Evolutionary conservation across 345 rosid genomes (phyloP), one percentile per base, ranked within the genome.

Genomic region (Gossypium bickii): DNA sequence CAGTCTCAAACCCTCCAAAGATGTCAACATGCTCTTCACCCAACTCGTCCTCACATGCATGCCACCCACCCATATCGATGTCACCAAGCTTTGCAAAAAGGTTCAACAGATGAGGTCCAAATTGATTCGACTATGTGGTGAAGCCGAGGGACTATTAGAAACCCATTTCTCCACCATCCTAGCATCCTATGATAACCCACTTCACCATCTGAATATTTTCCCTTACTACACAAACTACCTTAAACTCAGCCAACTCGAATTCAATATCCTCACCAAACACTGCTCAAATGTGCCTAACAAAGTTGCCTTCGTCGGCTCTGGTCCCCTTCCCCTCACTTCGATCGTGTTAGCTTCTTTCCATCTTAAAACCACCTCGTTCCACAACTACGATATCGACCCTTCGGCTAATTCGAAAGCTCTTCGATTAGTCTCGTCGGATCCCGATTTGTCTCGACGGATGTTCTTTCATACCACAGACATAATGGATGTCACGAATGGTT

Each of bases 291-390:
- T 72, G 53, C 97, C 91, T 7, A 78, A 11, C 80, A 84, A 78
- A n/a, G 72, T 94, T 11, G 98, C 98, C 67, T 94, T 94, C 44
- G 64, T 94, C 27, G 97, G 98, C 34, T 94, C 98, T 2, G 97
- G 98, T 25, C 97, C 97, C 15, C 92, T 94, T 17, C 98, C 98
- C 4, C 83, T 94, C 6, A 89, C 97, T 22, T 88, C 98, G 0
- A 80, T 94, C 13, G 94, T 94, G 12, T 75, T 94, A 29, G 97
- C 98, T 41, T 63, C 82, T 43, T 80, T 81, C 27, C 92, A 92
- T 77, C 88, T 94, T 51, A 75, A 88, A 12, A 76, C 71, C 27
- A 78, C 93, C 3, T 12, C 72, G 44, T 90, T 94, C 81, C 91
- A 92, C 79, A 94, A 94, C 91, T 94, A 82, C 55, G 98, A 94